A percentile compares a stretch with the other conserved stretches of the same genome.
phyloP scores from a whole-genome alignment of 2,329 filamentous ascomycete genomes.

The Alternaria sp. region DNA sequence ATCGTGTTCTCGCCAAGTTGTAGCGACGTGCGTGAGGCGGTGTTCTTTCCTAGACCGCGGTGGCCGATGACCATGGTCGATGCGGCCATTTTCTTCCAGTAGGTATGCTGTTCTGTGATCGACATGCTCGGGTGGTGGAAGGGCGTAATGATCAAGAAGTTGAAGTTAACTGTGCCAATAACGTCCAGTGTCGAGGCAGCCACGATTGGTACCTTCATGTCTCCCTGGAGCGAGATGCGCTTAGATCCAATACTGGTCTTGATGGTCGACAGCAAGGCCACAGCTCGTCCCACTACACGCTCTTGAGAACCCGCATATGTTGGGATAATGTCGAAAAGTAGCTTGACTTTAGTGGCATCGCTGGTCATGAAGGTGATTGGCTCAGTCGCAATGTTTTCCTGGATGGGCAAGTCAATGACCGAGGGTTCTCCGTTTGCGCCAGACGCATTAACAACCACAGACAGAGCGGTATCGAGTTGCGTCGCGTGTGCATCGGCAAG shows the following conservation, averaged over 20 bases:
- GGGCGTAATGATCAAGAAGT: slow-evolving; percentile 92
- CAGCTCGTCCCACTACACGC: slow-evolving; percentile 83
- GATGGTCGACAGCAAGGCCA: slow-evolving; percentile 85
- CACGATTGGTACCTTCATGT: slow-evolving; percentile 89
- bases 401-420: slow-evolving; percentile 88
- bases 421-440: slow-evolving; percentile 86
- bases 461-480: slow-evolving; percentile 91
- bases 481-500: slow-evolving; percentile 88
- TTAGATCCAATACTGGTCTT: slow-evolving; percentile 82
- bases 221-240: slow-evolving; percentile 89
- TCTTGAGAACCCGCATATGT: slow-evolving; percentile 87
- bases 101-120: slow-evolving; percentile 87
- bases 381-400: slow-evolving; percentile 92
- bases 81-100: slow-evolving; percentile 92
- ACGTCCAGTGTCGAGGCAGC: slow-evolving; percentile 82
- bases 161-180: slow-evolving; percentile 95
- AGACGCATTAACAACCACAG: slow-evolving; percentile 84
- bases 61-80: slow-evolving; percentile 84
- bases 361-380: slow-evolving; percentile 86
- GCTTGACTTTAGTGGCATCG: slow-evolving; percentile 80
- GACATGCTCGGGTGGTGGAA: slow-evolving; percentile 95
- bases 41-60: slow-evolving; percentile 84
- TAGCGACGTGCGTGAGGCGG: slow-evolving; percentile 79
- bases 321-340: slow-evolving; percentile 93
- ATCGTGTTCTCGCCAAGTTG: slow-evolving; percentile 97